Percentiles rank a stretch among this genome's conserved stretches.
Evolutionary conservation across 768 basidiomycete genomes (phyloP).

Genomic region (Podaxis pistillaris): DNA sequence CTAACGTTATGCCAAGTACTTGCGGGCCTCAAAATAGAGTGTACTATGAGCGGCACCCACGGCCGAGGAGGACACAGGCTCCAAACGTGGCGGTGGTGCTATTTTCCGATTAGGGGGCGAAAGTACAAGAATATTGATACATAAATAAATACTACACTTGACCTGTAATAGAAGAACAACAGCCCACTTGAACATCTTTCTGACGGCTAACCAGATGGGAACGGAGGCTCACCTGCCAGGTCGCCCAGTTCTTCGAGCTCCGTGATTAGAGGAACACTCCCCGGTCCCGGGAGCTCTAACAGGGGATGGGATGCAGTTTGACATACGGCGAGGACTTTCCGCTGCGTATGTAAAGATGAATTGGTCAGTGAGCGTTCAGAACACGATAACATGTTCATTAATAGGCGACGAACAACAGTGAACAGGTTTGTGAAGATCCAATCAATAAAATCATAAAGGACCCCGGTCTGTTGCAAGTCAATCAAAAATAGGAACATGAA

Average conservation of each 20-base stretch:
- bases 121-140: not conserved
- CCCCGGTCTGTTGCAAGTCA: not conserved
- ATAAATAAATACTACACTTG: not conserved
- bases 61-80: no score
- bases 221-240: not conserved
- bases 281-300: not conserved
- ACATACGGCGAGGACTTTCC: not conserved
- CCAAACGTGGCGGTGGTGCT: no score
- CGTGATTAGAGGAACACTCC: not conserved
- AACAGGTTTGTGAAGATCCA: not conserved
- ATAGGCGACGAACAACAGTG: not conserved
- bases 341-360: not conserved
- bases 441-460: not conserved
- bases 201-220: not conserved
- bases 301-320: not conserved
- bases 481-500: not conserved
- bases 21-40: no score
- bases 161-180: not conserved
- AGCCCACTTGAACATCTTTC: not conserved
- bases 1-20: no score
- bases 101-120: no score
- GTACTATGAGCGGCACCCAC: no score
- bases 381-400: not conserved
- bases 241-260: constrained; percentile 2
- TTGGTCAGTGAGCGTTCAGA: not conserved